Evolutionary conservation across 2,329 filamentous ascomycete species (phyloP), one percentile per base, ranked within the genome.

Genomic region (Ophiocordyceps australis): DNA sequence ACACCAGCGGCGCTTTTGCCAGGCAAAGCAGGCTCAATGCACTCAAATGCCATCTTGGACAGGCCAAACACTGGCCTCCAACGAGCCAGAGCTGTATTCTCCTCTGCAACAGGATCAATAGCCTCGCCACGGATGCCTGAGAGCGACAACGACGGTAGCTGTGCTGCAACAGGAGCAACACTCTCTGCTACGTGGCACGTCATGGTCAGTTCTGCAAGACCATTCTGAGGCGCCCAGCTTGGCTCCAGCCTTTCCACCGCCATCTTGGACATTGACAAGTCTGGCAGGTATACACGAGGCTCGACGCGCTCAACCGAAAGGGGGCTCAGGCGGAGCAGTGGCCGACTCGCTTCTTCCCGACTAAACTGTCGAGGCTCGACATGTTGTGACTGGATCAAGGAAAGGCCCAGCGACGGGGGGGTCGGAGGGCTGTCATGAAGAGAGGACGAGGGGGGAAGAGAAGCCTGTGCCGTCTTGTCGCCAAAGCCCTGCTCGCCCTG

Each of bases 401-500:
- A 64, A 19, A 65, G 40, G 22, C 40, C 51, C 17, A 65, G 43
- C 1, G 45, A 38, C 5, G 52, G 49, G 2, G 41, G 38, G 8
- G 43, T 36, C 2, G 45, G 39, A 13, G 46, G 28, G 20, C 51
- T 40, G 5, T 39, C 19, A n/a, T 25, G 39, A 1, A 43, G 38
- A 4, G 49, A 38, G n/a, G 55, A 53, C 0, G 50, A 49, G 1
- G 64, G 64, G 5, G 65, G 65, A 9, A 59, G 52, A 3, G 65
- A 63, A 47, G 69, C 68, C 34, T 58, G 55, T 11, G 57, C 55
- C 25, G 71, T 46, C 36, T 59, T 64, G 29, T 59, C 54, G 12
- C 57, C 57, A 41, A 68, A 54, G 14, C 60, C 56, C 10, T 42
- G 41, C 22, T 65, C 60, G 32, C 59, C 51, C 33, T 68, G 62